Conservation (phyloP, 441 rosid species). For the Croton setiger region DNA sequence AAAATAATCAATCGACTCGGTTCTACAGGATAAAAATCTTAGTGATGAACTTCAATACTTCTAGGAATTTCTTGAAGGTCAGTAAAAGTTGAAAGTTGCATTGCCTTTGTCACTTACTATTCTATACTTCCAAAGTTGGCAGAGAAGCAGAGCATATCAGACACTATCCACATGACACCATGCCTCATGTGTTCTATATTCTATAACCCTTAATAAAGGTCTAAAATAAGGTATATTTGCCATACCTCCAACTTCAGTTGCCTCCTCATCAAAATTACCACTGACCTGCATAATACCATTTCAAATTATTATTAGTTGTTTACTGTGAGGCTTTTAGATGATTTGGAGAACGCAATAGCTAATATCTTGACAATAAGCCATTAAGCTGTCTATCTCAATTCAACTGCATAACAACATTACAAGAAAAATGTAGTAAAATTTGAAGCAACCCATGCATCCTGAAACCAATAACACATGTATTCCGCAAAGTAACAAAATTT, state of each 20-base stretch:
- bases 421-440: neutral
- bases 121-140: neutral
- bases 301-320: neutral
- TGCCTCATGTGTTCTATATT: neutral
- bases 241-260: slow-evolving; percentile 32
- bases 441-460: neutral
- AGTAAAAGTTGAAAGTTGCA: neutral
- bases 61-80: neutral
- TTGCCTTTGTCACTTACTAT: neutral
- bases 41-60: neutral
- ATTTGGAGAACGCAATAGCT: neutral
- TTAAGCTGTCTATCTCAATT: neutral
- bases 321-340: neutral
- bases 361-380: slow-evolving; percentile 2
- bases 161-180: neutral
- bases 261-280: slow-evolving; percentile 20
- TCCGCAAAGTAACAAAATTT: neutral
- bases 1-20: neutral
- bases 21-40: neutral
- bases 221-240: neutral
- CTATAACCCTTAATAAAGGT: neutral
- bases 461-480: neutral
- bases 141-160: neutral
- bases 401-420: neutral
- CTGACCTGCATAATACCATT: slow-evolving; percentile 28